Evolutionary conservation across 768 basidiomycete genomes (phyloP), one percentile per base, ranked within the genome.

Genomic region (Collybia nuda): DNA sequence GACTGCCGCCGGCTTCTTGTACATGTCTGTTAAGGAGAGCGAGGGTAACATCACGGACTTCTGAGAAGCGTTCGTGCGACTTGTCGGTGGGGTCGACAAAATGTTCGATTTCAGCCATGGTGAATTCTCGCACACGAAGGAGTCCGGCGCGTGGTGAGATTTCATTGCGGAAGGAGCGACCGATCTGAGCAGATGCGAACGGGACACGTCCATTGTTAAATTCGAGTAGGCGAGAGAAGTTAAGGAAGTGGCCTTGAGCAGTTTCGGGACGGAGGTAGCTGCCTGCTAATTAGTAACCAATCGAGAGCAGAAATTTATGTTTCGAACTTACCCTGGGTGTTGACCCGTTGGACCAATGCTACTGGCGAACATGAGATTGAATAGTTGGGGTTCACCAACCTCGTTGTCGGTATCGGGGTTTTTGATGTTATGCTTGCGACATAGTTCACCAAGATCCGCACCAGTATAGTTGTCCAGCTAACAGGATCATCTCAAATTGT

Each of bases 51-150:
- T 93, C 81, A 50, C 84, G 83, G 52, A 89, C 83, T 56, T 95
- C 90, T 42, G 66, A 63, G 76, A 98, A 99, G n/a, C 85, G 81
- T 21, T 78, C 73, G 69, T 98, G 97, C 5, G 68, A 72, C 74
- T 98, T 99, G 74, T 97, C 86, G 38, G 80, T 78, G 12, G 97
- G 97, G 75, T 98, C 97, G 58, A 99, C 97, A 56, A 77, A 99
- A 74, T 99, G 97, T 72, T 99, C 97, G 65, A 99, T 97, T 75
- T 99, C 97, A 40, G 94, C 97, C 96, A 98, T 97, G 9, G 93
- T 97, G 74, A 98, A 99, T 68, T 99, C 97, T 58, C 96, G 90
- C 26, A 98, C 96, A 53, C 97, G 94, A 41, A 99, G 80, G 36
- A 99, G 79, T 47, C 97, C 97, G 35, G 95, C 93, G 49, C 93